phyloP scores from a whole-genome alignment of 306 rosid genomes.

The Rubus idaeus region DNA sequence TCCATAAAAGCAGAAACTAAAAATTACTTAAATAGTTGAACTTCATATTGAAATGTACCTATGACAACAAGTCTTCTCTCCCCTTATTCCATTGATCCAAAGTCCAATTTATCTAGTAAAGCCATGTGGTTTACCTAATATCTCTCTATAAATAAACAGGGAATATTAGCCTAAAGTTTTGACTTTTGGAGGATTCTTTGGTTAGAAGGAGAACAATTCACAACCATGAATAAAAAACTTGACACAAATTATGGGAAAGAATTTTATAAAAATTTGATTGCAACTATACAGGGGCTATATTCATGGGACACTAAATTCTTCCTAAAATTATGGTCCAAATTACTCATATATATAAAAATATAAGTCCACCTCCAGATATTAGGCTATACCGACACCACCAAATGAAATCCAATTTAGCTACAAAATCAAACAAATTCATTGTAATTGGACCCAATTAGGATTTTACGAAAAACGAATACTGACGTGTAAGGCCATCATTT shows the following conservation, averaged over 20 bases:
- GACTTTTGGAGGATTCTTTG: conserved; percentile 38
- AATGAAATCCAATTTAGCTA: conserved; percentile 10
- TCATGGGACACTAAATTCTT: conserved; percentile 18
- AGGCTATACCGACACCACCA: conserved; percentile 8
- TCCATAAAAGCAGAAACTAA: not conserved
- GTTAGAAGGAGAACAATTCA: conserved; percentile 29
- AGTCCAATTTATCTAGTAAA: conserved; percentile 24
- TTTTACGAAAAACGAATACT: not conserved
- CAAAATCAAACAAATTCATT: not conserved
- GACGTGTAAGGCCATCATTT: not conserved
- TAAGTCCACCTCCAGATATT: conserved; percentile 12
- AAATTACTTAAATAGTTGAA: not conserved
- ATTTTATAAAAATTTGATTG: not conserved
- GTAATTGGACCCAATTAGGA: not conserved
- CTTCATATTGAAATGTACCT: not conserved
- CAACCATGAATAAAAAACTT: conserved; percentile 2
- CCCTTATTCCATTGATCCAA: conserved; percentile 24
- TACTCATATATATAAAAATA: not conserved
- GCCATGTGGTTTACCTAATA: conserved; percentile 49
- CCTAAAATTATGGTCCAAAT: conserved; percentile 19
- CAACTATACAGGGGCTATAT: conserved; percentile 16
- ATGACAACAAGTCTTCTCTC: conserved; percentile 19
- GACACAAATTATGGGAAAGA: not conserved
- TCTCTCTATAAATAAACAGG: conserved; percentile 26
- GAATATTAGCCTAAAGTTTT: conserved; percentile 26